These are phyloP conservation scores for Trichodelitschia bisporula DNA, from an alignment of 495 filamentous ascomycete species.

Conservation along the genomic window DNA sequence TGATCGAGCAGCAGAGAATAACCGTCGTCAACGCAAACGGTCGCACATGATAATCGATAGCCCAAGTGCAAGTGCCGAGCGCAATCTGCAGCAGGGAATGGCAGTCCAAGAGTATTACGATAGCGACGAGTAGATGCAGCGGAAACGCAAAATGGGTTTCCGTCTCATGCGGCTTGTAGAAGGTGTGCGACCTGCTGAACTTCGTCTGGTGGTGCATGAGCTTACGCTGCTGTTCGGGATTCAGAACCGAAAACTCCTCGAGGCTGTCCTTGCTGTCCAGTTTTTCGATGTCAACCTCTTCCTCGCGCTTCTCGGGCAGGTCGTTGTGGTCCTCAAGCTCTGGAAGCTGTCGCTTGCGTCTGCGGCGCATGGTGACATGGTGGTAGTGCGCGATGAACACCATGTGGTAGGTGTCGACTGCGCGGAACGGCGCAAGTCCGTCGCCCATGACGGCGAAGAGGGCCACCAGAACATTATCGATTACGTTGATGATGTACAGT, in stretches of 20 bases:
- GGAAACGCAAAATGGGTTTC: constrained; percentile 57
- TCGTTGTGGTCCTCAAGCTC: constrained; percentile 48
- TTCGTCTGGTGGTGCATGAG: constrained; percentile 51
- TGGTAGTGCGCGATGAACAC: constrained; percentile 40
- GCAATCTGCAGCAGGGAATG: constrained; percentile 54
- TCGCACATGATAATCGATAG: constrained; percentile 34
- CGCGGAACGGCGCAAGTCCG: constrained; percentile 48
- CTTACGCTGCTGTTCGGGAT: constrained; percentile 29
- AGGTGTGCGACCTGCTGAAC: constrained; percentile 52
- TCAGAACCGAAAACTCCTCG: constrained; percentile 30
- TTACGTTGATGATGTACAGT: constrained; percentile 44
- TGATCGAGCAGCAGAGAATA: constrained; percentile 52
- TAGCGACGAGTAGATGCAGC: constrained; percentile 39
- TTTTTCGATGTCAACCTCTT: constrained; percentile 1
- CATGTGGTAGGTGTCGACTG: constrained; percentile 65
- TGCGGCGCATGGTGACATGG: constrained; percentile 43
- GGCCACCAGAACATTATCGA: constrained; percentile 53
- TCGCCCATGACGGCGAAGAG: constrained; percentile 58
- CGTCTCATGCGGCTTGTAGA: constrained; percentile 70
- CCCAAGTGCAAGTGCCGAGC: constrained; percentile 50
- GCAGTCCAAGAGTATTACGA: constrained; percentile 46
- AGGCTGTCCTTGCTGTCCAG: constrained; percentile 2
- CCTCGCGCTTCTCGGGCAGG: constrained; percentile 26
- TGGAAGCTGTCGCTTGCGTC: constrained; percentile 31
- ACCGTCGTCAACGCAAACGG: constrained; percentile 49